Evolutionary conservation across 2,329 filamentous ascomycete species (phyloP), one percentile per base, ranked within the genome.

Genomic region (Xylariaceae sp.): DNA sequence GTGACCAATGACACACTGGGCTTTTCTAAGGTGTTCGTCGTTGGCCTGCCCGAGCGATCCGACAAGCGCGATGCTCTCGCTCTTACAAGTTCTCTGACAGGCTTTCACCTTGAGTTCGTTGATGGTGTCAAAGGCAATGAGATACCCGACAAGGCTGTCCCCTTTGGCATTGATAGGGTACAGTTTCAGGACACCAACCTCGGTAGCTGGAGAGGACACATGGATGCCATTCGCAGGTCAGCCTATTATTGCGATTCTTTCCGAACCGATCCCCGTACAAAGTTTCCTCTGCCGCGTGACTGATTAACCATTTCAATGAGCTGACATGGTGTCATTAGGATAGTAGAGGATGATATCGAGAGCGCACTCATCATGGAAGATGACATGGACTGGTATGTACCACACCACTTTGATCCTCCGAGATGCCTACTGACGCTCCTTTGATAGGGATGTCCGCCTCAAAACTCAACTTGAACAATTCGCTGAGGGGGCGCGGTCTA

Each of bases 351-450:
- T 9, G 67, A 69, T 38, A 49, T 75, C 11, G 41, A 48, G 2
- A 63, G 64, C 0, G 67, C 68, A 3, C 53, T 72, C 2, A 68
- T 72, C 24, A 51, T 72, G 22, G 70, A 73, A 54, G 69, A 73
- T 43, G 69, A 73, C 40, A 62, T 63, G 12, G 70, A 73, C 49
- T 73, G 69, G 70, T 69, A 73, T 40, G 57, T 72, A 17, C 16
- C 15, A 9, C 13, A 13, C 7, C 15, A 7, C 8, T 32, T 32
- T 17, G 22, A 11, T n/a, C n/a, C n/a, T n/a, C n/a, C n/a, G n/a
- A n/a, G n/a, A n/a, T n/a, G n/a, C 22, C 11, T 11, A 26, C 22
- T 11, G 22, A 26, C 22, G 6, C 22, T 26, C 11, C 6, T 26
- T 17, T 7, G 7, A 28, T 38, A 47, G 42, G 48, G 65, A 68